phyloP scores from a whole-genome alignment of 495 filamentous ascomycete species.

The Pyronema domesticum region DNA sequence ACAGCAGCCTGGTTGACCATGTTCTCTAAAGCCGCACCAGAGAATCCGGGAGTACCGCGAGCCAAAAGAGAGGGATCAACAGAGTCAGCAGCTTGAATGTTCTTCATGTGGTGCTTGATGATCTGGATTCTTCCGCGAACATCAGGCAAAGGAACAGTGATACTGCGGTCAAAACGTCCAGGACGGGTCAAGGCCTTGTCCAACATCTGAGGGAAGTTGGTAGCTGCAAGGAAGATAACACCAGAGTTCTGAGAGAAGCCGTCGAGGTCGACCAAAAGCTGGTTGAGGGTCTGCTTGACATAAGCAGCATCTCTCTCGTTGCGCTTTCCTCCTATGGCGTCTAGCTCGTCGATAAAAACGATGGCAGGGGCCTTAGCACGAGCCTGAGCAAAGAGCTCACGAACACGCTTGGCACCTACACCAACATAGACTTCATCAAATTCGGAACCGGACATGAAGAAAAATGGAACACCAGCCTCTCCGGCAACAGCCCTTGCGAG shows the following conservation, averaged over 20 bases:
- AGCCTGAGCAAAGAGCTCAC: conserved; percentile 79
- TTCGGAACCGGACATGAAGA: conserved; percentile 98
- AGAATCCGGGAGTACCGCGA: conserved; percentile 74
- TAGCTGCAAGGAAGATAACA: conserved; percentile 88
- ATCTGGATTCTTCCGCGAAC: conserved; percentile 90
- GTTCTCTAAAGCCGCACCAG: conserved; percentile 88
- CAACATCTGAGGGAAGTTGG: conserved; percentile 83
- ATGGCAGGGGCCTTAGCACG: conserved; percentile 84
- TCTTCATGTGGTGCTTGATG: conserved; percentile 76
- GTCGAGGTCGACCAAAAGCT: conserved; percentile 93
- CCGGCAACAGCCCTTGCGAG: conserved; percentile 90
- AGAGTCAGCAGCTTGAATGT: conserved; percentile 57
- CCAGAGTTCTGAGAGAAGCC: conserved; percentile 87
- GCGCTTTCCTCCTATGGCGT: conserved; percentile 86
- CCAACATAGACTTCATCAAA: conserved; percentile 98
- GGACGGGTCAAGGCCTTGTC: conserved; percentile 91
- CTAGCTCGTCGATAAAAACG: conserved; percentile 95
- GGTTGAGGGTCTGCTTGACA: conserved; percentile 90
- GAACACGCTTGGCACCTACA: conserved; percentile 92
- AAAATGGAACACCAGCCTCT: conserved; percentile 94
- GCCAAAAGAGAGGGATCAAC: conserved; percentile 72
- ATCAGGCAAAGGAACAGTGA: conserved; percentile 75
- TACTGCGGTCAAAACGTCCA: conserved; percentile 85
- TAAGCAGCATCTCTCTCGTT: conserved; percentile 92
- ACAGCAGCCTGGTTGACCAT: conserved; percentile 92